phyloP scores from a whole-genome alignment of 306 rosid genomes.

The Dryas octopetala region DNA sequence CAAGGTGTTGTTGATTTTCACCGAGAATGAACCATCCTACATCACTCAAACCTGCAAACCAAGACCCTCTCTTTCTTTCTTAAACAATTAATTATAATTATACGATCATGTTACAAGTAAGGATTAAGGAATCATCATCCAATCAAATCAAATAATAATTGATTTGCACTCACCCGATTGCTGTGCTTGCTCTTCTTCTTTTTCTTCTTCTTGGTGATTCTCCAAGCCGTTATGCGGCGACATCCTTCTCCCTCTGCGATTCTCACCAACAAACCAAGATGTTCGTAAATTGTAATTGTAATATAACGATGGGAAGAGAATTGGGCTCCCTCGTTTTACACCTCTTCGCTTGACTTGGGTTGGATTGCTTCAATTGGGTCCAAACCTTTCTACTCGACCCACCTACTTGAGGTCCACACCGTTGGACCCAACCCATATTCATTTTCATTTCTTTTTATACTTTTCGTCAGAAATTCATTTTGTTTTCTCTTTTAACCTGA shows the following conservation, averaged over 20 bases:
- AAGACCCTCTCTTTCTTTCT: not conserved
- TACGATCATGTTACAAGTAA: not conserved
- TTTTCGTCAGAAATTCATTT: too few relatives aligned
- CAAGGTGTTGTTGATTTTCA: constrained; percentile 74
- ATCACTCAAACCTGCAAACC: constrained; percentile 42
- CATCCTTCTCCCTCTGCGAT: constrained; percentile 24
- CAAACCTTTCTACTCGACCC: too few relatives aligned
- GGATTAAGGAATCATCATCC: not conserved
- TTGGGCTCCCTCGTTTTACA: too few relatives aligned
- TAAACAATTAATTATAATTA: not conserved
- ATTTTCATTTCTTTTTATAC: too few relatives aligned
- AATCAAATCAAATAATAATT: not conserved
- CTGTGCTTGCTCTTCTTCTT: constrained; percentile 1
- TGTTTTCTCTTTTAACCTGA: too few relatives aligned
- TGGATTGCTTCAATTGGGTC: not conserved
- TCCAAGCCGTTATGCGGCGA: constrained; percentile 32
- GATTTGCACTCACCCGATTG: not conserved
- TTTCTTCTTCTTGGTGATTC: constrained; percentile 24
- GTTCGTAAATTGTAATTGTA: not conserved
- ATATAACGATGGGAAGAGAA: too few relatives aligned
- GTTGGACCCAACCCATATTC: too few relatives aligned
- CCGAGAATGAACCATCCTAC: constrained; percentile 85
- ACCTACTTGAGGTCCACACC: too few relatives aligned
- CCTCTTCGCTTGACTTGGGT: not conserved
- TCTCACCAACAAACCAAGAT: constrained; percentile 1